Percentiles rank a stretch among this genome's conserved stretches.
These are phyloP conservation scores for Coemansia sp. DNA, from an alignment of 192 early-diverging fungal genomes.

Conservation along the genomic window DNA sequence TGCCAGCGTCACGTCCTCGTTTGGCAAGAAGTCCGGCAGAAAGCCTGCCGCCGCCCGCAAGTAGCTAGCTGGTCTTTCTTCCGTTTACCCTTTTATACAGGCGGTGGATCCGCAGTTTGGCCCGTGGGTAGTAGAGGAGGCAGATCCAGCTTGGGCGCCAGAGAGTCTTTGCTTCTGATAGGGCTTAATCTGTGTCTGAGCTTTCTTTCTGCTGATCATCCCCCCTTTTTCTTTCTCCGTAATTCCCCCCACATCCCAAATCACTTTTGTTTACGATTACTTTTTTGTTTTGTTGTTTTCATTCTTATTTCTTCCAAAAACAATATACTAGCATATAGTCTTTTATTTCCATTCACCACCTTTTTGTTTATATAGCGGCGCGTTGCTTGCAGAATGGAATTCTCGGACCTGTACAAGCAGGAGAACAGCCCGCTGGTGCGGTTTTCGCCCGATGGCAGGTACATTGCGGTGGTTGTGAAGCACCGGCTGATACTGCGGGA, in stretches of 20 bases:
- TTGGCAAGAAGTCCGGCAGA: not conserved
- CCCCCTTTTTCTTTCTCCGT: not conserved
- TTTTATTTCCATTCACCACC: conserved; percentile 8
- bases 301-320: not conserved
- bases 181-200: too few relatives aligned
- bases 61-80: too few relatives aligned
- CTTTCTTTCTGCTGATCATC: not conserved
- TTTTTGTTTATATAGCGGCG: not conserved
- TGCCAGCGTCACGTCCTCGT: not conserved
- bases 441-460: conserved; percentile 50
- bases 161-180: too few relatives aligned
- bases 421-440: conserved; percentile 34
- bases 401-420: conserved; percentile 54
- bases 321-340: not conserved
- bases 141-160: too few relatives aligned
- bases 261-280: conserved; percentile 4
- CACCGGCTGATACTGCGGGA: conserved; percentile 51
- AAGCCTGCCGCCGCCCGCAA: not conserved
- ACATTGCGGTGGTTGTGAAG: conserved; percentile 45
- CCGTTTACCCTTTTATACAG: too few relatives aligned
- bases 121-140: too few relatives aligned
- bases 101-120: too few relatives aligned
- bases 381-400: conserved; percentile 32
- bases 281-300: conserved; percentile 9
- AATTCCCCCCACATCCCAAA: not conserved